Evolutionary conservation across 805 yeast species (phyloP), one percentile per base, ranked within the genome.

Genomic region (Lipomyces starkeyi): DNA sequence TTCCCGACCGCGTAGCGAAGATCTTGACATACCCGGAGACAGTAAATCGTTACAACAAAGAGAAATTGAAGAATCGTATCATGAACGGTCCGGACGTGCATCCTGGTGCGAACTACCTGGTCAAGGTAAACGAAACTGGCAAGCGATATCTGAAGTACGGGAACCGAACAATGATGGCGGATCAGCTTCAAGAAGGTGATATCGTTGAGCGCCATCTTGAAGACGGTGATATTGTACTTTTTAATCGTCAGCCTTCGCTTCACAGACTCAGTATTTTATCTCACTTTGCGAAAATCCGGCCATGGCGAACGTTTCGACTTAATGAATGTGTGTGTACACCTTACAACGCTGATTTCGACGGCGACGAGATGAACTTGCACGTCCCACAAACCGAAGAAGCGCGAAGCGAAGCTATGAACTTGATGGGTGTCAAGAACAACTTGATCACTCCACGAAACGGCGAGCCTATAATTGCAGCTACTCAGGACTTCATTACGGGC

Each of bases 351-450:
- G 99, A 95, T 85, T 95, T 95, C 78, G 99, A 95, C 80, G 99
- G 99, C 80, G 99, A 95, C 81, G 99, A 95, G 80, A 95, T 95
- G 99, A 95, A 95, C 79, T 83, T 95, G 76, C 99, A 95, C 78
- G 99, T 95, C 58, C 99, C 99, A 1, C 99, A 95, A 79, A 95
- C 98, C 1, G 98, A 95, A 80, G 99, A 95, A 80, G 98, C 99
- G 0, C 83, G 99, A 72, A 97, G 98, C 0, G 99, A 95, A 79
- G 99, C 99, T n/a, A 92, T 94, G 80, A 91, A 91, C 76, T 84
- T 95, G 76, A 95, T 95, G 99, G 99, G 98, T 64, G 99, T 95
- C 55, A 95, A 95, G 75, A 91, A 93, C 77, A 95, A 95, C 77
- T 82, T 95, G 71, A 84, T 95, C 73, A 95, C 99, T 0, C 99